Evolutionary conservation across 805 yeast genomes (phyloP).

Genomic region (Priceomyces medius): DNA sequence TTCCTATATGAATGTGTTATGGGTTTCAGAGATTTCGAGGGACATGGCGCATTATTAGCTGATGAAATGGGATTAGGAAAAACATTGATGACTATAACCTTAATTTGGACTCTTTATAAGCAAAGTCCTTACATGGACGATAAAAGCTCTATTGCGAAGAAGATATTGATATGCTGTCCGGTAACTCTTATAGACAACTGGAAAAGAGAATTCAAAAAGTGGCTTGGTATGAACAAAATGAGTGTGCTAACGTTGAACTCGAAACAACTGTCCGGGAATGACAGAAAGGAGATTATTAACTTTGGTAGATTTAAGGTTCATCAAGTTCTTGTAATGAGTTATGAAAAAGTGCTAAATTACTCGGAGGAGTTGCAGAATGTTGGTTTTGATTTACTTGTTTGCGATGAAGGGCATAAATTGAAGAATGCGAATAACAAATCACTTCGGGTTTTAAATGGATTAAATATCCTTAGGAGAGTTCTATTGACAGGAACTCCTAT

Average conservation of each 20-base stretch:
- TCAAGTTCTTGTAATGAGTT: slow-evolving; percentile 83
- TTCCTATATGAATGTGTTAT: slow-evolving; percentile 82
- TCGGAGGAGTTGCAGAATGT: slow-evolving; percentile 48
- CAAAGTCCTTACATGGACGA: slow-evolving; percentile 49
- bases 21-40: slow-evolving; percentile 56
- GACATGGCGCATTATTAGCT: slow-evolving; percentile 79
- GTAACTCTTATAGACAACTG: slow-evolving; percentile 86
- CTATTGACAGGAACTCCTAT: slow-evolving; percentile 88
- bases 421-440: slow-evolving; percentile 75
- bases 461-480: slow-evolving; percentile 57
- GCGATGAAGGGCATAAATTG: slow-evolving; percentile 95
- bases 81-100: slow-evolving; percentile 79
- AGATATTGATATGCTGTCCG: slow-evolving; percentile 83
- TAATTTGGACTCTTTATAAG: slow-evolving; percentile 78
- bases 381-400: slow-evolving; percentile 67
- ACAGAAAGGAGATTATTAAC: slow-evolving; percentile 54
- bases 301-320: slow-evolving; percentile 70
- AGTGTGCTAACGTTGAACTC: slow-evolving; percentile 63
- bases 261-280: slow-evolving; percentile 49
- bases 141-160: slow-evolving; percentile 43
- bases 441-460: slow-evolving; percentile 54
- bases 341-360: slow-evolving; percentile 70
- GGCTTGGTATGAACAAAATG: slow-evolving; percentile 69
- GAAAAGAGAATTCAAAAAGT: slow-evolving; percentile 83
- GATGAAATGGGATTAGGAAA: slow-evolving; percentile 90